Percentiles rank a stretch among this genome's conserved stretches.
Evolutionary conservation across 768 basidiomycete genomes (phyloP).

Genomic region (Mycena leptocephala): DNA sequence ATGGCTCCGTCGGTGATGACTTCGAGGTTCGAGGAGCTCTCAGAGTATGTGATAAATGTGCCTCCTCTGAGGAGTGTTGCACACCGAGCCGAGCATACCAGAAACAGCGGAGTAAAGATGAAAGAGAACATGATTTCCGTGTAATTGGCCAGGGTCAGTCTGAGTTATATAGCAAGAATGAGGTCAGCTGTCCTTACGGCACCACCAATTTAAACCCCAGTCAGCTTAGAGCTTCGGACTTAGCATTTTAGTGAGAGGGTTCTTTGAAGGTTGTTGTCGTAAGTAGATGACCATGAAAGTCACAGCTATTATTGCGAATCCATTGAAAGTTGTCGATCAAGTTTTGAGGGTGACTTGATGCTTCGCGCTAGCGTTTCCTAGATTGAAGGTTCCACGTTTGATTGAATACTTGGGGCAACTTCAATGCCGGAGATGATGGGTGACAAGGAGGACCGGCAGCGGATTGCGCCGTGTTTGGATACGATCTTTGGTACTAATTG

Average conservation of each 20-base stretch:
- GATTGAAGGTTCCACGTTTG: no score
- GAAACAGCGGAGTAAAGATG: neutral
- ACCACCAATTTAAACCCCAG: neutral
- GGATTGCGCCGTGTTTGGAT: no score
- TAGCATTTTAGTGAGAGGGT: neutral
- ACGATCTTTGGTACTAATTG: no score
- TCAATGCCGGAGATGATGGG: no score
- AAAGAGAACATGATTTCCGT: constrained; percentile 4
- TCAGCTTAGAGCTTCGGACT: neutral
- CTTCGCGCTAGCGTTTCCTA: no score
- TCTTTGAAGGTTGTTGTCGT: no score
- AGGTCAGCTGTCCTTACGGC: neutral
- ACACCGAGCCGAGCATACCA: constrained; percentile 7
- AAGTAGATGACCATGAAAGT: neutral
- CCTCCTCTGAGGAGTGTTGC: constrained; percentile 27
- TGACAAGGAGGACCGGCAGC: no score
- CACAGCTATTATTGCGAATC: neutral
- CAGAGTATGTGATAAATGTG: constrained; percentile 27
- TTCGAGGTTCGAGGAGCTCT: constrained; percentile 19
- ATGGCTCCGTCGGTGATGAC: constrained; percentile 27
- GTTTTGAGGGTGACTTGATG: no score
- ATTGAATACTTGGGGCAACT: no score
- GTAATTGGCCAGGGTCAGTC: neutral
- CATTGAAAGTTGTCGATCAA: no score
- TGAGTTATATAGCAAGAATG: neutral